Percentiles rank a stretch among this genome's conserved stretches.
phyloP scores from a whole-genome alignment of 2,329 filamentous ascomycete genomes.

The Pyrenochaeta sp. region DNA sequence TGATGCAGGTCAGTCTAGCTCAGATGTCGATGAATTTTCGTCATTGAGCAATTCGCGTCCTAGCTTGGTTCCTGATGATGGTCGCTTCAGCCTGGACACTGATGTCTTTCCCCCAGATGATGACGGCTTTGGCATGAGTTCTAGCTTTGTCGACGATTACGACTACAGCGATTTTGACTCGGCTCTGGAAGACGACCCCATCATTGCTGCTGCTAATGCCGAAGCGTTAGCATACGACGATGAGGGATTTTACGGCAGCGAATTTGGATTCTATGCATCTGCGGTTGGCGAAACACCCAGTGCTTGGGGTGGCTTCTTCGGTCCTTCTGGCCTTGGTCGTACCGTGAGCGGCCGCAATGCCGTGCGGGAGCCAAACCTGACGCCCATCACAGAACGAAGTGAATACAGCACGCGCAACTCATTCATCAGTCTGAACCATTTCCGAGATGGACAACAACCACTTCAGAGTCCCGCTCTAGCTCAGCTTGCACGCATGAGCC shows the following conservation, averaged over 20 bases:
- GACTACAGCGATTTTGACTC: constrained; percentile 67
- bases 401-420: constrained; percentile 97
- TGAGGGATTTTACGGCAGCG: constrained; percentile 93
- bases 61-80: constrained; percentile 60
- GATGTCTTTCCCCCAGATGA: constrained; percentile 48
- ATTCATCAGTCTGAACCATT: constrained; percentile 75
- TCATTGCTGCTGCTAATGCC: constrained; percentile 94
- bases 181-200: constrained; percentile 73
- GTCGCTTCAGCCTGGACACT: constrained; percentile 57
- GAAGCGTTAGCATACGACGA: constrained; percentile 91
- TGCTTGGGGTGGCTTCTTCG: constrained; percentile 88
- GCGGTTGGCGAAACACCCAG: constrained; percentile 65
- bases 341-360: constrained; percentile 71
- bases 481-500: constrained; percentile 70
- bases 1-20: constrained; percentile 36
- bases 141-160: constrained; percentile 53
- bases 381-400: constrained; percentile 93
- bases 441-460: constrained; percentile 57
- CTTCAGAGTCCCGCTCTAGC: constrained; percentile 77
- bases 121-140: constrained; percentile 44
- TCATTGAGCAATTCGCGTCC: constrained; percentile 48
- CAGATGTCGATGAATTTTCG: constrained; percentile 45
- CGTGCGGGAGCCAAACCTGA: constrained; percentile 85
- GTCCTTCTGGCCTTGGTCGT: constrained; percentile 72
- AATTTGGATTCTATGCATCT: constrained; percentile 92